These are phyloP conservation scores for Yamadazyma mexicana DNA, from an alignment of 1,139 yeast genomes.

Conservation along the genomic window DNA sequence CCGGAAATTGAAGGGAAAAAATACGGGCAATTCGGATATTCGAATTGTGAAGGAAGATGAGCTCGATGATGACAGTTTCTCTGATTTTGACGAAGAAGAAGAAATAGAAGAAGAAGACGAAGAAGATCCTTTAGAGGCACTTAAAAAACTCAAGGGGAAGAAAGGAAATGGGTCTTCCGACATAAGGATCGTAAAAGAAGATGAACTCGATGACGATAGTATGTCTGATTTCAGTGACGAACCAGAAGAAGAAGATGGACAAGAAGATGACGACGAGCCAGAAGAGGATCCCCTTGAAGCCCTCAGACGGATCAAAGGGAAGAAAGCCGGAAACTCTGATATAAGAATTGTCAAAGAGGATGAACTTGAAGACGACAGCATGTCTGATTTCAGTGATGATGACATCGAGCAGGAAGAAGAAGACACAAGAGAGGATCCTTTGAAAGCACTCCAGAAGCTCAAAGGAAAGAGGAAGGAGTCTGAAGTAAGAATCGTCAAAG, in stretches of 20 bases:
- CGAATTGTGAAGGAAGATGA: conserved; percentile 24
- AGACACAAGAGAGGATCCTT: conserved; percentile 44
- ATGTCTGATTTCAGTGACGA: conserved; percentile 1
- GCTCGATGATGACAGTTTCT: conserved; percentile 3
- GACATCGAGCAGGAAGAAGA: conserved; percentile 42
- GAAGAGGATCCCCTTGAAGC: conserved; percentile 33
- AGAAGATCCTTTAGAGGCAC: conserved; percentile 25
- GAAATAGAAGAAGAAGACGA: conserved; percentile 15
- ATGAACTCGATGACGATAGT: conserved; percentile 13
- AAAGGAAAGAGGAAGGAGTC: conserved; percentile 7
- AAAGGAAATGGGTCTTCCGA: conserved; percentile 13
- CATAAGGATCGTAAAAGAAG: conserved; percentile 27
- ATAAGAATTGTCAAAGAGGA: conserved; percentile 28
- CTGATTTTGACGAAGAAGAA: conserved; percentile 7
- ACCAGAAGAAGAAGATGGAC: conserved; percentile 16
- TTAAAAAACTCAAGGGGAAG: conserved; percentile 22
- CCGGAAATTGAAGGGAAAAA: conserved; percentile 11
- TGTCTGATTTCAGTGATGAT: conserved; percentile 12
- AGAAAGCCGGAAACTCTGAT: conserved; percentile 13
- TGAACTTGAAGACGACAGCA: conserved; percentile 8
- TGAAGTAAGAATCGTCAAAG: too few species aligned
- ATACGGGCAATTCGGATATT: conserved; percentile 4
- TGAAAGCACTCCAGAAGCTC: conserved; percentile 22
- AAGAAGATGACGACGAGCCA: conserved; percentile 39
- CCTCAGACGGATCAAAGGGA: conserved; percentile 19